Evolutionary conservation across 495 filamentous ascomycete species (phyloP), one percentile per base, ranked within the genome.

Genomic region (Neurospora sp.): DNA sequence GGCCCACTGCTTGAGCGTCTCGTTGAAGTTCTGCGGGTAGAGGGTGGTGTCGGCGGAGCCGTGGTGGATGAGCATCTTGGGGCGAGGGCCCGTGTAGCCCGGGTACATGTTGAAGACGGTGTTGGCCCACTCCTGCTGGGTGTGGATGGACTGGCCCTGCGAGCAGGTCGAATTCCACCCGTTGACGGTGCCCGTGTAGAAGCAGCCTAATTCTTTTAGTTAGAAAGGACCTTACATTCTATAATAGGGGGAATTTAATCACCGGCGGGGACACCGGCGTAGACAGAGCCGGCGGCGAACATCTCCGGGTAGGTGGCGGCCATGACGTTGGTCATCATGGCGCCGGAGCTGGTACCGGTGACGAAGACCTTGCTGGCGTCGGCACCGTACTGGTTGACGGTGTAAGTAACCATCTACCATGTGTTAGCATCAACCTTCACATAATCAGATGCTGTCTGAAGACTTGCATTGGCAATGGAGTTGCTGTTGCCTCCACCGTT

Each of bases 401-500:
- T 81, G 73, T 83, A 89, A 9, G 76, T 83, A 8, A 90, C 88
- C 89, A 92, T 91, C 48, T 59, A n/a, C n/a, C n/a, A n/a, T n/a
- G n/a, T n/a, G n/a, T n/a, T n/a, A n/a, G n/a, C n/a, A n/a, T n/a
- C n/a, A n/a, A n/a, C n/a, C n/a, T n/a, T n/a, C n/a, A n/a, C n/a
- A n/a, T 27, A 27, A 7, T 6, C 20, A 27, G n/a, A 48, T 20
- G 44, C 1, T 27, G 48, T 59, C 5, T 23, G 3, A 11, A 10
- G 46, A 54, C 46, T 59, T 59, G 1, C 48, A 78, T 84, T 89
- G 69, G 83, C 86, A 70, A 92, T 90, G 27, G 85, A 84, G 59
- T 86, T 82, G 74, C 85, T 86, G 77, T 91, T 88, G 39, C 86
- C 86, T 9, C 88, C 88, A n/a, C 86, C 88, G 62, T 88, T 80